Base-by-base conservation (phyloP, 2,329 filamentous ascomycete species). In the Colletotrichum sp. region DNA sequence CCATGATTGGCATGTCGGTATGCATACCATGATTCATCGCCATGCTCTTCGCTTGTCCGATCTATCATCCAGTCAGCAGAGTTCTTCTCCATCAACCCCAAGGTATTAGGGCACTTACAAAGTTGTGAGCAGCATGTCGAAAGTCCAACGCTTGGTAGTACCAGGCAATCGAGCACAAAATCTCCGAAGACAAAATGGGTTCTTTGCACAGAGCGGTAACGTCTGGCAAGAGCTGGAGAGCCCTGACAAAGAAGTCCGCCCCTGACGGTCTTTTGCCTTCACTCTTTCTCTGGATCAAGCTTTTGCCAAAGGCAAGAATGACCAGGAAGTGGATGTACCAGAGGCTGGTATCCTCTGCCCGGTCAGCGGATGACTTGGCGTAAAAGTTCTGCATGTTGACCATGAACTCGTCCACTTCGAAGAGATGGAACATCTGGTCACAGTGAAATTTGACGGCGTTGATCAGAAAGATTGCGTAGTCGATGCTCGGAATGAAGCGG, bases 391-490 rank as follows among this genome's bases (percentile, higher is more conserved):
- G 79, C 1, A 83, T 77, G 7, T 44, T 48, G 75, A 52, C 67
- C 85, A 89, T 89, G 72, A 91, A 91, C 1, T 83, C 84, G 8
- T 86, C 84, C 60, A 91, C 89, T 22, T 92, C 89, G 52, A 91
- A 90, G 2, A 91, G 81, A 62, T 90, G 89, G 9, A 90, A 89
- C 3, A 91, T 79, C 32, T 90, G 89, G 2, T 87, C 86, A 66
- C 89, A 90, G 72, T 90, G 88, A 57, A 91, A 91, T 70, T 91
- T 90, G 73, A 90, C 89, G 0, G 88, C 87, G 72, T 90, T 90
- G 82, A 91, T 88, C 6, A 91, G 80, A 72, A 89, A 91, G 4
- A 89, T 81, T 3, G 88, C 87, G 75, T 88, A 86, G 77, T 91
- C 89, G 0, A 88, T 82, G 2, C 86, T 88, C 5, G 74, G 74